phyloP scores from a whole-genome alignment of 345 rosid genomes.

The Raphanus sativus region DNA sequence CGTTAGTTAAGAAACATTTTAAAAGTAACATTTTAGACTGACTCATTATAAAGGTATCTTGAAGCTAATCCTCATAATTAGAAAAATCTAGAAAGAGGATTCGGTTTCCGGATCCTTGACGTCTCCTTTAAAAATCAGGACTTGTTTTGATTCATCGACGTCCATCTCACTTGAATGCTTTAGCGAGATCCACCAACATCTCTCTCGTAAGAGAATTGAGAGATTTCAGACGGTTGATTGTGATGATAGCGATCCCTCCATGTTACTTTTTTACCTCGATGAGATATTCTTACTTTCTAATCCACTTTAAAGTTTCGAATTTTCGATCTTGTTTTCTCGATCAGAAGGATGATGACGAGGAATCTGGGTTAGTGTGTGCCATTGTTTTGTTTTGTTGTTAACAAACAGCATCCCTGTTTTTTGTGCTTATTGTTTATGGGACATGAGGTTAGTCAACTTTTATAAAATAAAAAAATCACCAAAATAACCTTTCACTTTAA shows the following conservation, averaged over 20 bases:
- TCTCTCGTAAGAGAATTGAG: conserved; percentile 62
- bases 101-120: conserved; percentile 76
- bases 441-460: neutral
- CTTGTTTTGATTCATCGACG: conserved; percentile 56
- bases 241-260: conserved; percentile 59
- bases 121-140: conserved; percentile 79
- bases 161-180: conserved; percentile 55
- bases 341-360: neutral
- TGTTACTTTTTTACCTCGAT: conserved; percentile 58
- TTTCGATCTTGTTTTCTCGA: neutral
- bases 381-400: conserved; percentile 19
- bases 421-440: neutral
- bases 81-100: neutral
- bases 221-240: conserved; percentile 87
- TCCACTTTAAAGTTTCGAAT: conserved; percentile 3
- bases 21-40: neutral
- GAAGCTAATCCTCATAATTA: conserved; percentile 32
- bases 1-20: neutral
- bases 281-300: conserved; percentile 42
- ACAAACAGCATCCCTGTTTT: conserved; percentile 17
- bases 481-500: too few relatives aligned
- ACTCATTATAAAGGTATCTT: neutral
- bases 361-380: conserved; percentile 25
- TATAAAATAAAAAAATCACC: neutral
- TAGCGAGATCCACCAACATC: conserved; percentile 72